A percentile compares a stretch with the other conserved stretches of the same genome.
Evolutionary conservation across 495 filamentous ascomycete species (phyloP).

Genomic region (Endocarpon pusillum): DNA sequence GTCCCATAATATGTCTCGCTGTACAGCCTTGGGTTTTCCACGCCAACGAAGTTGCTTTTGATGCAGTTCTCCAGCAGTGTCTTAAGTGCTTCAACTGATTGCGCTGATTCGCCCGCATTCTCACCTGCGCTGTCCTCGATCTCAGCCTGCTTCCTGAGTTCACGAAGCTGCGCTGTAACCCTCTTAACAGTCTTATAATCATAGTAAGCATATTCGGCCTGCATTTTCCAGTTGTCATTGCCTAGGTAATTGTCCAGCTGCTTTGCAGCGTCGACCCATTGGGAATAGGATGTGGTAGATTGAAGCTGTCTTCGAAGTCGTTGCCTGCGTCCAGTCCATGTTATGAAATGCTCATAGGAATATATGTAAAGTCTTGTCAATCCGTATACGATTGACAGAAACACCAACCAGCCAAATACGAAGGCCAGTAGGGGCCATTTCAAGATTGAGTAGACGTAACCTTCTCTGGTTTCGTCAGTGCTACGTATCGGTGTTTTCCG

Average conservation of each 20-base stretch:
- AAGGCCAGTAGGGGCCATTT: slow-evolving; percentile 80
- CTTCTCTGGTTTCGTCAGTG: slow-evolving; percentile 86
- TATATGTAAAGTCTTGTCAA: slow-evolving; percentile 78
- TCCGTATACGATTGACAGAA: slow-evolving; percentile 51
- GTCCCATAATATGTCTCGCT: slow-evolving; percentile 94
- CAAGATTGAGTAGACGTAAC: slow-evolving; percentile 68
- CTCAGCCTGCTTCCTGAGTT: slow-evolving; percentile 39
- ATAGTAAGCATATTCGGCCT: slow-evolving; percentile 88
- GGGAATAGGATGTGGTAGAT: slow-evolving; percentile 51
- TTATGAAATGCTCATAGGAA: slow-evolving; percentile 54
- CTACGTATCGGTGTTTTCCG: slow-evolving; percentile 33
- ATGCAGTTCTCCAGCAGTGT: slow-evolving; percentile 72
- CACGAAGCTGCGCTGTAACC: slow-evolving; percentile 56
- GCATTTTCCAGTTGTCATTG: slow-evolving; percentile 70
- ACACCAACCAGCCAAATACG: slow-evolving; percentile 63
- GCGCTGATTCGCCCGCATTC: neutral
- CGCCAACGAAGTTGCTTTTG: slow-evolving; percentile 90
- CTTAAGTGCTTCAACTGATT: slow-evolving; percentile 48
- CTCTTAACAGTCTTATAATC: slow-evolving; percentile 64
- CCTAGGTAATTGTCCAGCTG: slow-evolving; percentile 69
- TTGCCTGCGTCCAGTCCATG: slow-evolving; percentile 50
- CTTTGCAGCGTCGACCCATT: slow-evolving; percentile 66
- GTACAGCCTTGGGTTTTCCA: slow-evolving; percentile 88
- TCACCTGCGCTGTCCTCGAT: slow-evolving; percentile 18
- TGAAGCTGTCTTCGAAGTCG: slow-evolving; percentile 50